Evolutionary conservation across 768 basidiomycete genomes (phyloP), one percentile per base, ranked within the genome.

Genomic region (Phylloporus sp.): DNA sequence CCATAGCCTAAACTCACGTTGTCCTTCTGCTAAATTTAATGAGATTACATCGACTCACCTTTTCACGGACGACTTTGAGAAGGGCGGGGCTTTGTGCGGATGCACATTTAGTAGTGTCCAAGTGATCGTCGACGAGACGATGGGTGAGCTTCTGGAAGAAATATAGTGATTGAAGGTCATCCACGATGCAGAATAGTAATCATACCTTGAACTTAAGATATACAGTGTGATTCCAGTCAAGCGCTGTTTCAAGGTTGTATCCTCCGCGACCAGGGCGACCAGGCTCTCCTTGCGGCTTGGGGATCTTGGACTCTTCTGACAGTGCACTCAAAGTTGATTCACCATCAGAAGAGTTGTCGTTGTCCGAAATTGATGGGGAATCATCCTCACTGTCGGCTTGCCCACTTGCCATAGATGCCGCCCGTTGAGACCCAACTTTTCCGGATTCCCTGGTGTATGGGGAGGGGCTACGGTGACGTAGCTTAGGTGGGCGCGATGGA

Each of bases 201-300:
- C 36, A 28, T 49, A 68, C 67, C 60, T 64, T 60, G 26, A 68
- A 39, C 26, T 53, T 57, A 1, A 23, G 0, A 18, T 49, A 68
- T 4, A 32, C 8, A 34, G 55, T 57, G 4, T 39, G 42, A 15
- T 59, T 49, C 66, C 64, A 67, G 8, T 42, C 36, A 4, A 68
- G 36, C 1, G 52, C 58, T 2, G 47, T 53, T 40, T 59, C 42
- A 13, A 69, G 54, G 9, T 40, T 66, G 34, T 69, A 69, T 0
- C 67, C 62, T 13, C 64, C 66, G 4, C 47, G 32, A 7, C 61
- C 57, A 11, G 62, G 62, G 12, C 47, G 35, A 16, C 63, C 65
- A 20, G 53, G 58, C 40, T 68, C 58, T 0, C 63, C 62, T 5
- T 15, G 13, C 5, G 65, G 67, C 32, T 68, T 69, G 29, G 62